Evolutionary conservation across 1,284 basidiomycete species (phyloP).

Genomic region (Bjerkandera adusta): DNA sequence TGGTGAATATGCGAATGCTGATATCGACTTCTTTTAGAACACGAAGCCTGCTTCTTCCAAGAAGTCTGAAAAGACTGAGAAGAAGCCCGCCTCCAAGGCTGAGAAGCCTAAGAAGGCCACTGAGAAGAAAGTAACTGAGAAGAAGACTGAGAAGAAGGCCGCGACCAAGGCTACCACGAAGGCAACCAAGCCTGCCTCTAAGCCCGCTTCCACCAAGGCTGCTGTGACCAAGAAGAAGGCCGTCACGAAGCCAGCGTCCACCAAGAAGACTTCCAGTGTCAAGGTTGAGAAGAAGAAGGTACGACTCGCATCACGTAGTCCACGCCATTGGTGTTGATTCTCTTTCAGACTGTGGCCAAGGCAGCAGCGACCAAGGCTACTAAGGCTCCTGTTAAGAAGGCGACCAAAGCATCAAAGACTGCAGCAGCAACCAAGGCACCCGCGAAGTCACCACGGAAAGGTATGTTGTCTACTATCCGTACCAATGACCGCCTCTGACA

Average conservation of each 20-base stretch:
- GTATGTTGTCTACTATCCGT: not conserved
- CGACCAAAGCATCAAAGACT: slow-evolving; percentile 30
- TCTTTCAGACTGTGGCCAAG: slow-evolving; percentile 27
- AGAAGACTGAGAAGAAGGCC: slow-evolving; percentile 19
- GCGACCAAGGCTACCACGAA: slow-evolving; percentile 20
- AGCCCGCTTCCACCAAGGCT: slow-evolving; percentile 16
- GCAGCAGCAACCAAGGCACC: slow-evolving; percentile 25
- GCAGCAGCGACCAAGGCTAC: slow-evolving; percentile 26
- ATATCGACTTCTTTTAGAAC: slow-evolving; percentile 37
- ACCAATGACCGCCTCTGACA: not conserved
- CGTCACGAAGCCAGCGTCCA: slow-evolving; percentile 25
- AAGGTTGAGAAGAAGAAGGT: slow-evolving; percentile 34
- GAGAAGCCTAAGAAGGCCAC: slow-evolving; percentile 19
- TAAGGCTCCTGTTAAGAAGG: slow-evolving; percentile 18
- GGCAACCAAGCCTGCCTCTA: slow-evolving; percentile 15
- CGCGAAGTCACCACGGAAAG: slow-evolving; percentile 6
- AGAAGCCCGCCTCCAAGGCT: slow-evolving; percentile 20
- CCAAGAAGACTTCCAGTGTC: slow-evolving; percentile 29
- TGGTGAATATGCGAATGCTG: slow-evolving; percentile 26
- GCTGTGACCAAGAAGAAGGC: slow-evolving; percentile 29
- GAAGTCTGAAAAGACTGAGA: slow-evolving; percentile 28
- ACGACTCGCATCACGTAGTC: slow-evolving; percentile 4
- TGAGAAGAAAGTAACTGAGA: slow-evolving; percentile 17
- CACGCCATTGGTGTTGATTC: slow-evolving; percentile 8
- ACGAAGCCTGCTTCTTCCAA: slow-evolving; percentile 38